phyloP scores from a whole-genome alignment of 768 basidiomycete genomes.

The Phlegmacium glaucopus region DNA sequence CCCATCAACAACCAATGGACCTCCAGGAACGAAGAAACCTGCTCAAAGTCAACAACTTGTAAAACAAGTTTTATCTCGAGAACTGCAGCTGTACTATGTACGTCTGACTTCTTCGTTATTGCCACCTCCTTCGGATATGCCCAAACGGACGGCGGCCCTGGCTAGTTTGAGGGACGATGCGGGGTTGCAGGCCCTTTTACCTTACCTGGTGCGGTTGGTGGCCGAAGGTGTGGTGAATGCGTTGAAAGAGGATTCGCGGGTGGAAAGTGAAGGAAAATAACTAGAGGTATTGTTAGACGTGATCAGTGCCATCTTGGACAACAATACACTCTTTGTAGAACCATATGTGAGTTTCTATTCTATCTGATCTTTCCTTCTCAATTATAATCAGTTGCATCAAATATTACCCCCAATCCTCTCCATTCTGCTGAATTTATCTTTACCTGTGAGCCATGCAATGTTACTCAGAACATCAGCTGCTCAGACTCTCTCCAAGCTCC shows the following conservation, averaged over 20 bases:
- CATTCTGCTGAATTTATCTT: slow-evolving; percentile 80
- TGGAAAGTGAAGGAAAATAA: slow-evolving; percentile 63
- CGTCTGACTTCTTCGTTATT: slow-evolving; percentile 84
- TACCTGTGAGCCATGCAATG: slow-evolving; percentile 68
- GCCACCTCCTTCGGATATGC: slow-evolving; percentile 61
- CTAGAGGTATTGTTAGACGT: slow-evolving; percentile 85
- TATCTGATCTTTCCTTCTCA: neutral
- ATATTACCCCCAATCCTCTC: slow-evolving; percentile 91
- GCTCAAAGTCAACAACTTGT: slow-evolving; percentile 71
- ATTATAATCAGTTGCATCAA: slow-evolving; percentile 76
- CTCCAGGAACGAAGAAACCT: slow-evolving; percentile 28
- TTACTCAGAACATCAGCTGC: slow-evolving; percentile 79
- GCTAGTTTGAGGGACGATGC: slow-evolving; percentile 88
- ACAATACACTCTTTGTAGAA: slow-evolving; percentile 88
- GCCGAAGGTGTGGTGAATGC: slow-evolving; percentile 80
- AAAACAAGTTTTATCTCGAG: slow-evolving; percentile 89
- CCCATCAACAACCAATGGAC: slow-evolving; percentile 21
- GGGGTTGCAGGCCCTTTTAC: slow-evolving; percentile 85
- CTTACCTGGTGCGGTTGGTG: slow-evolving; percentile 94
- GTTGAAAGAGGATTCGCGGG: slow-evolving; percentile 51
- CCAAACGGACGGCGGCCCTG: slow-evolving; percentile 85
- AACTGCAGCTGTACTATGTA: slow-evolving; percentile 92
- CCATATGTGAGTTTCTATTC: slow-evolving; percentile 73
- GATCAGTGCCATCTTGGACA: slow-evolving; percentile 80
- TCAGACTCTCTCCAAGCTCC: slow-evolving; percentile 77